phyloP scores from a whole-genome alignment of 495 filamentous ascomycete genomes.

The Copromyces sp. region DNA sequence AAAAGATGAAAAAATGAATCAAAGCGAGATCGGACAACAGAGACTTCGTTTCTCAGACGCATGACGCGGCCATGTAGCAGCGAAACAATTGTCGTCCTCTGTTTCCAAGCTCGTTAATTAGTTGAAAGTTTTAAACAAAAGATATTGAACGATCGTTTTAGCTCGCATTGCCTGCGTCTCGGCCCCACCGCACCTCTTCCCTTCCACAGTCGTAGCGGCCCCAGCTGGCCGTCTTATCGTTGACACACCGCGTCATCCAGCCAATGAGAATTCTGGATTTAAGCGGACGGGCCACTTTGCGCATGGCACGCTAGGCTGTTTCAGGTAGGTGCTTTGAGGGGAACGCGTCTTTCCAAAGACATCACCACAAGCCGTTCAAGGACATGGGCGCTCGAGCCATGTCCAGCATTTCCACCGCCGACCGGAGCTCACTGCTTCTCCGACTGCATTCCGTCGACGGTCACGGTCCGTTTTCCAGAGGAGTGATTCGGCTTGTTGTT shows the following conservation, averaged over 20 bases:
- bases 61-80: not conserved
- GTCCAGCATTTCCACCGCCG: not conserved
- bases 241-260: not conserved
- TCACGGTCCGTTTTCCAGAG: not conserved
- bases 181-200: not conserved
- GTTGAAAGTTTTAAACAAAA: not conserved
- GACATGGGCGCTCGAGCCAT: not conserved
- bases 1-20: not conserved
- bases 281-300: conserved; percentile 9
- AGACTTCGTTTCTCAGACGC: not conserved
- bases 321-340: conserved; percentile 27
- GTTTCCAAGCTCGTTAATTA: not conserved
- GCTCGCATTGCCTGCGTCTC: not conserved
- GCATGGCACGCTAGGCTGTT: conserved; percentile 25
- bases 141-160: not conserved
- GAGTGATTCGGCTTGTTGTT: not conserved
- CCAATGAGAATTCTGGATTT: not conserved
- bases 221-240: not conserved
- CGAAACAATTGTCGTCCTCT: not conserved
- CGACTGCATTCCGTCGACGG: not conserved
- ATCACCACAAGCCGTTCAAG: not conserved
- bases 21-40: not conserved
- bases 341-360: conserved; percentile 2
- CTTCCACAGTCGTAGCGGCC: not conserved
- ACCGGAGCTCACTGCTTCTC: not conserved